These are phyloP conservation scores for Lasiosphaeris hirsuta DNA, from an alignment of 495 filamentous ascomycete genomes.

Conservation along the genomic window DNA sequence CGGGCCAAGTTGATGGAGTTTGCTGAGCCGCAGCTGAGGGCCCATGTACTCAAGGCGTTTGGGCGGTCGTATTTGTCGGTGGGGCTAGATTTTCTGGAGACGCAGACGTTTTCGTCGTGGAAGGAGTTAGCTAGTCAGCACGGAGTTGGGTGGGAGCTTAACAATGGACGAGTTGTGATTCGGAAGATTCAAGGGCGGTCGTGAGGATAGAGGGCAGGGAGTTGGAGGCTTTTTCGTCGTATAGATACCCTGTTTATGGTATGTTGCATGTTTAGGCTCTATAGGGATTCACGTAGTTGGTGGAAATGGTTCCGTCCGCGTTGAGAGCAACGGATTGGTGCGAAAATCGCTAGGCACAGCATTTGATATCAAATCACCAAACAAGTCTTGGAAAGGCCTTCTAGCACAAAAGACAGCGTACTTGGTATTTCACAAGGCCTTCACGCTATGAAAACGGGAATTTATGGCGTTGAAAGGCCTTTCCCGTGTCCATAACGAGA, in stretches of 20 bases:
- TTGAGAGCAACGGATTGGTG: too few species aligned
- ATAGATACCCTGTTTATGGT: not conserved
- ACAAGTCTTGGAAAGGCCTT: too few species aligned
- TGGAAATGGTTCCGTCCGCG: too few species aligned
- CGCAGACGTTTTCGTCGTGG: conserved; percentile 62
- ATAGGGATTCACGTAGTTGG: too few species aligned
- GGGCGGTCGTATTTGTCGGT: conserved; percentile 76
- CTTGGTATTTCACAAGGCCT: too few species aligned
- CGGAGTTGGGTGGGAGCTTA: conserved; percentile 77
- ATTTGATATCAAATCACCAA: too few species aligned
- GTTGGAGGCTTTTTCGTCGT: not conserved
- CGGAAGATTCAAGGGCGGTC: conserved; percentile 47
- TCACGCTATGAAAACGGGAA: too few species aligned
- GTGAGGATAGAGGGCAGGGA: not conserved
- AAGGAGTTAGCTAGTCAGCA: conserved; percentile 58
- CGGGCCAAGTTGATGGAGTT: conserved; percentile 73
- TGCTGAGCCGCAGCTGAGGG: conserved; percentile 65
- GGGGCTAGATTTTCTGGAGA: conserved; percentile 62
- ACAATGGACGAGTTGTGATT: conserved; percentile 64
- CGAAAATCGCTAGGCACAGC: too few species aligned
- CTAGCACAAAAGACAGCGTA: too few species aligned
- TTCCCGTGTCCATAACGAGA: too few species aligned
- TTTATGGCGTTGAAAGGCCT: too few species aligned
- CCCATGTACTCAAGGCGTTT: conserved; percentile 76
- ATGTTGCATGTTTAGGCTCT: not conserved